Evolutionary conservation across 495 filamentous ascomycete species (phyloP), one percentile per base, ranked within the genome.

Genomic region (Tetracladium marchalianum): DNA sequence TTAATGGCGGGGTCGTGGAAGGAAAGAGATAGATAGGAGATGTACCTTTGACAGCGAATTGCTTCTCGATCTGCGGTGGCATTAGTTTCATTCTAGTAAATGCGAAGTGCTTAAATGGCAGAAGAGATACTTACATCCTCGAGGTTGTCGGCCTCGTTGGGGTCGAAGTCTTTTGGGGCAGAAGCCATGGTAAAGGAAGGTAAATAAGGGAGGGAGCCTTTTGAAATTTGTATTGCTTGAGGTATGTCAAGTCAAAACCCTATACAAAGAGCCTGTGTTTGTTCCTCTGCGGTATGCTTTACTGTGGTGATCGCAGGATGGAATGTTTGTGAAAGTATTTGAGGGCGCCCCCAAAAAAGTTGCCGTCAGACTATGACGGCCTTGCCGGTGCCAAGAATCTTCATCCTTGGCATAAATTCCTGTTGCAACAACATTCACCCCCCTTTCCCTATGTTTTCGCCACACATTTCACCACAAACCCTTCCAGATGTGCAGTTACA

Each of bases 1-100:
- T 17, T 47, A 44, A 15, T 13, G 40, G 17, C 27, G 44, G 40
- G 18, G 24, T 31, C 8, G n/a, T 24, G 17, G 34, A 12, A 35
- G 11, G 35, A 16, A 11, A 37, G 13, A 17, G 44, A 19, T n/a
- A 18, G 36, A 7, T n/a, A 16, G 39, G 13, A 7, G 22, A 44
- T 15, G n/a, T n/a, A 87, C 86, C 85, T 74, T 97, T 97, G 55
- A 99, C 92, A 31, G 93, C 92, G 57, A 99, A 99, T 66, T 97
- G 93, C 74, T 95, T 96, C 77, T 99, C 92, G 61, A 98, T 95
- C 87, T 98, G 49, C 41, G 8, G n/a, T 31, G 31, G 16, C 22
- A 31, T 57, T 43, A 46, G 31, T 39, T n/a, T 18, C 8, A 11
- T 33, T 19, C 39, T 35, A 33, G n/a, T 6, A 35, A 18, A 39